Percentiles rank a stretch among this genome's conserved stretches.
These are phyloP conservation scores for Vishniacozyma victoriae DNA, from an alignment of 768 basidiomycete genomes.

Conservation along the genomic window DNA sequence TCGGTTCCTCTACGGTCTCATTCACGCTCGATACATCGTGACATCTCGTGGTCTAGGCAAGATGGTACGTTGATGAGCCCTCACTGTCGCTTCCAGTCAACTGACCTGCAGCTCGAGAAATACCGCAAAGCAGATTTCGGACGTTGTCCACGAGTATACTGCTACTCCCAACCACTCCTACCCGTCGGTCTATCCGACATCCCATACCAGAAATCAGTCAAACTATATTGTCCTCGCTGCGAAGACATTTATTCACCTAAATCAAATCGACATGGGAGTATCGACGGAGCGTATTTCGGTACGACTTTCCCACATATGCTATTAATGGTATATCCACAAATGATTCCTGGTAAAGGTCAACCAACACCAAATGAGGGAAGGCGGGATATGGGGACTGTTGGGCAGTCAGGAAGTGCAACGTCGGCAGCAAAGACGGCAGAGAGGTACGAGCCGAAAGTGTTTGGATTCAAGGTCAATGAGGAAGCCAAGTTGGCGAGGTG, in stretches of 20 bases:
- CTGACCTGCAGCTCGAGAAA: constrained; percentile 63
- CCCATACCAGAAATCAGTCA: constrained; percentile 98
- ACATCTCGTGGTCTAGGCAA: constrained; percentile 88
- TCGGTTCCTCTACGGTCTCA: constrained; percentile 85
- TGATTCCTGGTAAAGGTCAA: constrained; percentile 73
- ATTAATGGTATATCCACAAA: constrained; percentile 91
- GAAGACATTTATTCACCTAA: constrained; percentile 99
- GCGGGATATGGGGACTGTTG: constrained; percentile 1
- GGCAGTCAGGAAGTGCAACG: constrained; percentile 57
- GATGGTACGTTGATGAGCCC: constrained; percentile 60
- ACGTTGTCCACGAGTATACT: constrained; percentile 93
- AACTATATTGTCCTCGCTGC: constrained; percentile 95
- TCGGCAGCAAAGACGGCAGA: constrained; percentile 82
- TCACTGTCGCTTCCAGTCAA: not conserved
- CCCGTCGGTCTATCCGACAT: constrained; percentile 94
- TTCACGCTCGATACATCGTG: constrained; percentile 95
- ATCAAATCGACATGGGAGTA: constrained; percentile 89
- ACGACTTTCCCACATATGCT: constrained; percentile 95
- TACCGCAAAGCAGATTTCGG: constrained; percentile 98
- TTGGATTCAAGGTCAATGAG: constrained; percentile 95
- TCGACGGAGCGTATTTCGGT: constrained; percentile 98
- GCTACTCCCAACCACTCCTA: constrained; percentile 87
- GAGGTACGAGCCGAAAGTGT: constrained; percentile 84
- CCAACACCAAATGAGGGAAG: constrained; percentile 5
- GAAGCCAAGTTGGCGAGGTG: constrained; percentile 87